Evolutionary conservation across 306 rosid species (phyloP), one percentile per base, ranked within the genome.

Genomic region (Fragaria vesca): DNA sequence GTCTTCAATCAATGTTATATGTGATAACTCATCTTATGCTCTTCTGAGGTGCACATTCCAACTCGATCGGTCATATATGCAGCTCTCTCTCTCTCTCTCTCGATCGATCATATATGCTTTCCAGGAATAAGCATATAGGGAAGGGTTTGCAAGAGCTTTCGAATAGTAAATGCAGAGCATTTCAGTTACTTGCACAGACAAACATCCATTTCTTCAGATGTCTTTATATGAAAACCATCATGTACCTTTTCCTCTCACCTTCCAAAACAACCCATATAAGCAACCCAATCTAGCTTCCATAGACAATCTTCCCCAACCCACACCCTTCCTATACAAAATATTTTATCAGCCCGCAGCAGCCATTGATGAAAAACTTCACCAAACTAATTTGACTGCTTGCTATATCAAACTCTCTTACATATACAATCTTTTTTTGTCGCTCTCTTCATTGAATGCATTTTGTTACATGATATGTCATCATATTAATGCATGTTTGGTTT

Each of bases 211-310:
- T 85, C 78, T 81, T 81, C 77, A 86, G 84, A 74, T 79, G 87
- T 89, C 91, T 77, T 48, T 83, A 12, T 89, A 80, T 89, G 94
- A 89, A 91, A 91, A 87, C 86, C 88, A 88, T 89, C 40, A 89
- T 79, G 47, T 32, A 89, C 97, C 90, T 89, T 89, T 86, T 70
- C 48, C 84, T 75, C 80, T 81, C 79, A 87, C 83, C 81, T 81
- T 81, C 82, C 82, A 85, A 91, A 85, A 86, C 85, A 89, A 89
- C 84, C 86, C 71, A 74, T 26, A 45, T 77, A 91, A 91, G 91
- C 83, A 87, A 86, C 82, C 85, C 73, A 21, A 20, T 42, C 68
- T 43, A 43, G 46, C 46, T 62, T 65, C 43, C 24, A 15, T 32
- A 65, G 79, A 55, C 69, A 74, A 45, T 75, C 81, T 85, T 30